Conservation (phyloP, 768 basidiomycete species). For the Tricholoma saponaceum region DNA sequence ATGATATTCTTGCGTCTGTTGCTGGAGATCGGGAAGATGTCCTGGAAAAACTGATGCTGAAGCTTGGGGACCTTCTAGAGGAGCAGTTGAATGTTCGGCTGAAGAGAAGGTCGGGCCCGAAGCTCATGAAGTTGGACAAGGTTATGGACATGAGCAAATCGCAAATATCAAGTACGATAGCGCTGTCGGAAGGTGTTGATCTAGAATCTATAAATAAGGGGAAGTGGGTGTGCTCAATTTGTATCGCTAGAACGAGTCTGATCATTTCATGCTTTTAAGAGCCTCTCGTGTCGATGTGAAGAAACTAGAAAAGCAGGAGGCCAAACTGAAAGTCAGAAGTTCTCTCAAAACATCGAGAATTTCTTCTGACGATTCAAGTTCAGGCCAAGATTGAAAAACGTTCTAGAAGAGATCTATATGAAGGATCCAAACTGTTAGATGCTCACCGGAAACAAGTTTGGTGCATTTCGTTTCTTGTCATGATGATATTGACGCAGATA, state of each 20-base stretch:
- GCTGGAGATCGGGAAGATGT: conserved; percentile 55
- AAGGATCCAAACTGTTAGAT: conserved; percentile 93
- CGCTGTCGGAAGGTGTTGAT: conserved; percentile 79
- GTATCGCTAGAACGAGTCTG: conserved; percentile 11
- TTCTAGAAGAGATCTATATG: conserved; percentile 85
- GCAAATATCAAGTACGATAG: conserved; percentile 76
- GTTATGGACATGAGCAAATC: conserved; percentile 87
- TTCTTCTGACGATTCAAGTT: conserved; percentile 5
- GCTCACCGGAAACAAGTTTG: conserved; percentile 84
- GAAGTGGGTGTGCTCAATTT: conserved; percentile 51
- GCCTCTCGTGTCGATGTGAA: conserved; percentile 92
- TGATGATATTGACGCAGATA: conserved; percentile 5
- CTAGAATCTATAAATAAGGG: conserved; percentile 92
- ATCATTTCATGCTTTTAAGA: conserved; percentile 33
- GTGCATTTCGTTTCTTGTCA: neutral
- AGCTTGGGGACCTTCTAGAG: conserved; percentile 58
- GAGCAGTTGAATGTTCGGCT: conserved; percentile 58
- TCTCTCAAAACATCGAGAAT: conserved; percentile 1
- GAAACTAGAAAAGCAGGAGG: conserved; percentile 95
- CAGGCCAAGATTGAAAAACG: conserved; percentile 98
- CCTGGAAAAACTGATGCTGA: conserved; percentile 63
- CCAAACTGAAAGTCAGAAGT: conserved; percentile 74
- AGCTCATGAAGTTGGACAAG: conserved; percentile 74
- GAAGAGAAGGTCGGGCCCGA: conserved; percentile 58
- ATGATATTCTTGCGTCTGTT: conserved; percentile 73